Base-by-base conservation (phyloP, 345 rosid species). In the Salix brachista region DNA sequence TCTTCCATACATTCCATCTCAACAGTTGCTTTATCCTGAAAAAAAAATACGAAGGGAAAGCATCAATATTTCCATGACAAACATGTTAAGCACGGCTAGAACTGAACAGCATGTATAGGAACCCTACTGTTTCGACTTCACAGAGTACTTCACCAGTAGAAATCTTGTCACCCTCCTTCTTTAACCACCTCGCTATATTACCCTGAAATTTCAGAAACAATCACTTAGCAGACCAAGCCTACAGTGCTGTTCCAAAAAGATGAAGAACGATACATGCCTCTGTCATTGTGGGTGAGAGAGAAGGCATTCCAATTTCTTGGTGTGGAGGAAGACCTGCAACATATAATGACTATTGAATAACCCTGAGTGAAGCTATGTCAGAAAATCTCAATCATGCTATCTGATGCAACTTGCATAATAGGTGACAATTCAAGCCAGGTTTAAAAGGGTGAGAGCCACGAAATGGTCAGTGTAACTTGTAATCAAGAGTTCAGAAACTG, bases 1-100 rank as follows among this genome's bases (percentile, higher is more conserved):
- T 95, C 99, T 80, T 95, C 99, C 99, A 95, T 95, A 85, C 98
- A 90, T 85, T 95, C 99, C 99, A 95, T 90, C 89, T 95, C 97
- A 48, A 93, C 97, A 3, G 99, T 95, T 67, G 98, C 97, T 86
- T 95, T 95, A 78, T 95, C 99, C 98, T 95, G 75, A 50, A 32
- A 80, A 74, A 46, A 79, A 73, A 32, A 83, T 68, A 28, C 34
- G 30, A 36, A 61, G 68, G 64, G 26, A 28, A 73, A 77, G 67
- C 26, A 69, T 32, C 50, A 44, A 72, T 52, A 71, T 39, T 42
- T 76, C 71, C 76, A 36, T 25, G 13, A 76, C 28, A 8, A 69
- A 25, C n/a, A 71, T 12, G 69, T 44, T 62, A 65, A 84, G 23
- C 54, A 50, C 28, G 52, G 21, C 50, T 32, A 70, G 56, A 78